These are phyloP conservation scores for Backusella parvicylindrica DNA, from an alignment of 192 early-diverging fungal species.

Conservation along the genomic window DNA sequence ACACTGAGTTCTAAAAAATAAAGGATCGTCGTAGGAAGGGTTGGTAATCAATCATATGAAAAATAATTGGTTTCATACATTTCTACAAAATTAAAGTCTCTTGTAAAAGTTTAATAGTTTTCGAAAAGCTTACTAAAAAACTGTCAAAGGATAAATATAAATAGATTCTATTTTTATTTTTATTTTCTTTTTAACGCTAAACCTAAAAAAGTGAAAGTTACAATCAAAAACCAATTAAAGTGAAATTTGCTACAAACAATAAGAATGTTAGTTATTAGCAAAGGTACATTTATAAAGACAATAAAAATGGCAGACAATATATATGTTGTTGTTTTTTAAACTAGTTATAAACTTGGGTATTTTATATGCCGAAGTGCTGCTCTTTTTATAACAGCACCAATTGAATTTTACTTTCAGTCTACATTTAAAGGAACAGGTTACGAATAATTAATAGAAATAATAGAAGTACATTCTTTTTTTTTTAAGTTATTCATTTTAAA, in stretches of 20 bases:
- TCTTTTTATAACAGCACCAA: no score
- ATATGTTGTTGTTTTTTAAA: no score
- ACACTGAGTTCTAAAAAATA: not conserved
- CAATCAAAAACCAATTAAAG: not conserved
- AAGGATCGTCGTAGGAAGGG: not conserved
- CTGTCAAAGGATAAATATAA: not conserved
- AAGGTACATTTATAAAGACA: not conserved
- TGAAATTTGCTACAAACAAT: not conserved
- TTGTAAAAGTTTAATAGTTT: not conserved
- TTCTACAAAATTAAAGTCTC: not conserved
- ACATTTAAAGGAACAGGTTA: no score
- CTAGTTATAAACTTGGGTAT: no score
- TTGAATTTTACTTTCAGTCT: no score
- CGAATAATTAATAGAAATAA: no score
- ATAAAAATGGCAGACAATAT: no score
- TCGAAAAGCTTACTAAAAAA: not conserved
- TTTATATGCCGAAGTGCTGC: no score
- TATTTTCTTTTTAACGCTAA: not conserved
- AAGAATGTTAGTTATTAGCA: not conserved
- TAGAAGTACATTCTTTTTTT: no score
- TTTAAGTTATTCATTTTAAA: no score
- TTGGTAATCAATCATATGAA: not conserved
- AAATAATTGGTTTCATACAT: not conserved
- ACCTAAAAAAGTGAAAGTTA: not conserved
- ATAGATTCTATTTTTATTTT: not conserved